Conservation (phyloP, 1,139 yeast genomes). For the Petasospora fabianii region DNA sequence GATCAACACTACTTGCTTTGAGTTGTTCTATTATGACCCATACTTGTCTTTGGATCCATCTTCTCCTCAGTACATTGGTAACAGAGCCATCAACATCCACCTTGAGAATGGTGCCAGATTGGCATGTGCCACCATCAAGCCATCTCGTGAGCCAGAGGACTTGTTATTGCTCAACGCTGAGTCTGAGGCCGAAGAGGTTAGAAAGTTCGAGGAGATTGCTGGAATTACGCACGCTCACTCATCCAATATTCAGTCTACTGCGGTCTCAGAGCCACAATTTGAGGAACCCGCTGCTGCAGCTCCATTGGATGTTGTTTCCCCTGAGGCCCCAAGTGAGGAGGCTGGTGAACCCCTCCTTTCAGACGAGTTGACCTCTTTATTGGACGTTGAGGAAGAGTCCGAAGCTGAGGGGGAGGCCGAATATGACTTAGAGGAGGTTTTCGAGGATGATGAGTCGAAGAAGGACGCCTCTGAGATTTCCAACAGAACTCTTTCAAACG, state of each 20-base stretch:
- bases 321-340: constrained; percentile 5
- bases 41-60: constrained; percentile 47
- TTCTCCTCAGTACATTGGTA: constrained; percentile 48
- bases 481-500: too few relatives aligned
- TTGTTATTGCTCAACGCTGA: constrained; percentile 24
- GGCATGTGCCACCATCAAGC: constrained; percentile 54
- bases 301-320: constrained; percentile 4
- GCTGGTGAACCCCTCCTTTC: constrained; percentile 3
- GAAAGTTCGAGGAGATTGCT: constrained; percentile 25
- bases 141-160: constrained; percentile 28
- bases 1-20: constrained; percentile 53
- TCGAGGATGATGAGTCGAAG: constrained; percentile 11
- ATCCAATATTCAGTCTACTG: constrained; percentile 7
- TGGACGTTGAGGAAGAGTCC: constrained; percentile 4
- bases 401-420: constrained; percentile 2
- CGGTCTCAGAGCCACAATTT: too few relatives aligned
- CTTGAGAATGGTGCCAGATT: constrained; percentile 43
- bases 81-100: constrained; percentile 51
- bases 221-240: constrained; percentile 16
- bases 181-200: constrained; percentile 27
- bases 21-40: constrained; percentile 49
- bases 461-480: constrained; percentile 27
- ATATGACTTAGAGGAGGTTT: constrained; percentile 10
- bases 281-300: constrained; percentile 2
- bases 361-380: too few relatives aligned